These are phyloP conservation scores for Fusarium decemcellulare DNA, from an alignment of 2,329 filamentous ascomycete genomes.

Conservation along the genomic window DNA sequence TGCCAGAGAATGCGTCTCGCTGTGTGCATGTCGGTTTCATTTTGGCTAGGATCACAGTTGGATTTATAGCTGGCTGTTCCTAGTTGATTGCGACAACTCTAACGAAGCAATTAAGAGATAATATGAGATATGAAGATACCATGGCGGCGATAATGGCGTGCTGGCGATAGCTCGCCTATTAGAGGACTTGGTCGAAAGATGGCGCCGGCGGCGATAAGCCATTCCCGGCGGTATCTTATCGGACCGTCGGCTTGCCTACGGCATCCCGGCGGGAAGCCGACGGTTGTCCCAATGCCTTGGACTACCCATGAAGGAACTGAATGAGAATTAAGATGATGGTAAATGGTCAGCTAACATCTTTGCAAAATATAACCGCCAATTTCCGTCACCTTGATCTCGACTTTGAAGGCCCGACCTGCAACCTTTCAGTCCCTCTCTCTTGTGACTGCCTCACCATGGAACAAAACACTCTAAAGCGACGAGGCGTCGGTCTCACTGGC, in stretches of 20 bases:
- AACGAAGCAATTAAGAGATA: not conserved
- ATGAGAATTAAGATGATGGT: too few species aligned
- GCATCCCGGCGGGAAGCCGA: conserved; percentile 37
- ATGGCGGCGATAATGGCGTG: conserved; percentile 46
- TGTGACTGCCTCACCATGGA: conserved; percentile 33
- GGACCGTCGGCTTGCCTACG: conserved; percentile 32
- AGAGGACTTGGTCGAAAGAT: conserved; percentile 7
- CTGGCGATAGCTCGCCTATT: conserved; percentile 35
- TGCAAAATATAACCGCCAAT: too few species aligned
- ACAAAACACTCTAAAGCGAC: conserved; percentile 49
- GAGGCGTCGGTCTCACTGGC: conserved; percentile 47
- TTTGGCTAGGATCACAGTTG: not conserved
- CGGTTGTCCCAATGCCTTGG: not conserved
- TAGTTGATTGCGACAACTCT: not conserved
- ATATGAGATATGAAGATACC: conserved; percentile 31
- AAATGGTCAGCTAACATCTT: too few species aligned
- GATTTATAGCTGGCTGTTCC: not conserved
- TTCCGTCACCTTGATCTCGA: too few species aligned
- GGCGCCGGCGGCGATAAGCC: conserved; percentile 10
- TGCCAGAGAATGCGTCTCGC: too few species aligned
- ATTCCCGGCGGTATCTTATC: conserved; percentile 11
- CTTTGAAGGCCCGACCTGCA: too few species aligned
- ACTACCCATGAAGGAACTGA: too few species aligned
- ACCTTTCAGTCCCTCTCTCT: too few species aligned
- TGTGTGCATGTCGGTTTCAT: too few species aligned